Evolutionary conservation across 2,329 filamentous ascomycete species (phyloP).

Genomic region (Orbilia blumenaviensis): DNA sequence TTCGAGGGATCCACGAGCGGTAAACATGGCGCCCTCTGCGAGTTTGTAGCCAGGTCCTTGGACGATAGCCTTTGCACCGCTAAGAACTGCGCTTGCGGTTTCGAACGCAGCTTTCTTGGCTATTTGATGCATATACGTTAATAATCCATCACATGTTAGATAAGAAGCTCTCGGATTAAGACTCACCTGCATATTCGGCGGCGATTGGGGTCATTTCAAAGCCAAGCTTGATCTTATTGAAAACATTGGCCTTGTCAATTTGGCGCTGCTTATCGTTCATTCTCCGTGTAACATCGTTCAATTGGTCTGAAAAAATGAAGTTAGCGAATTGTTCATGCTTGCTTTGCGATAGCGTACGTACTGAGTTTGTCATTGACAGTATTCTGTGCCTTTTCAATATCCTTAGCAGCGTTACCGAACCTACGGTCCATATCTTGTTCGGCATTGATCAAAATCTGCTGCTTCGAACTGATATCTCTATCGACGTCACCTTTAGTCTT

Average conservation of each 20-base stretch:
- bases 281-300: neutral
- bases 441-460: neutral
- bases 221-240: neutral
- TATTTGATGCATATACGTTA: neutral
- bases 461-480: slow-evolving; percentile 14
- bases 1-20: neutral
- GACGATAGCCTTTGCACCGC: slow-evolving; percentile 1
- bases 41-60: slow-evolving; percentile 12
- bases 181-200: slow-evolving; percentile 7
- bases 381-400: slow-evolving; percentile 3
- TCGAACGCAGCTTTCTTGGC: slow-evolving; percentile 17
- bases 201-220: slow-evolving; percentile 3
- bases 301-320: neutral
- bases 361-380: slow-evolving; percentile 4
- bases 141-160: no score
- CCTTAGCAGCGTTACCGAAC: slow-evolving; percentile 10
- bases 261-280: neutral
- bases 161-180: neutral
- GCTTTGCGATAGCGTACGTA: neutral
- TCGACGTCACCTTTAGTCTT: slow-evolving; percentile 9
- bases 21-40: neutral
- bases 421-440: slow-evolving; percentile 13
- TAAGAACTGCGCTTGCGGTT: neutral
- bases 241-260: neutral
- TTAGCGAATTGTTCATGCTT: neutral